Evolutionary conservation across 352 stramenopile genomes (phyloP), one percentile per base, ranked within the genome.

Genomic region (Phytophthora pseudosyringae): DNA sequence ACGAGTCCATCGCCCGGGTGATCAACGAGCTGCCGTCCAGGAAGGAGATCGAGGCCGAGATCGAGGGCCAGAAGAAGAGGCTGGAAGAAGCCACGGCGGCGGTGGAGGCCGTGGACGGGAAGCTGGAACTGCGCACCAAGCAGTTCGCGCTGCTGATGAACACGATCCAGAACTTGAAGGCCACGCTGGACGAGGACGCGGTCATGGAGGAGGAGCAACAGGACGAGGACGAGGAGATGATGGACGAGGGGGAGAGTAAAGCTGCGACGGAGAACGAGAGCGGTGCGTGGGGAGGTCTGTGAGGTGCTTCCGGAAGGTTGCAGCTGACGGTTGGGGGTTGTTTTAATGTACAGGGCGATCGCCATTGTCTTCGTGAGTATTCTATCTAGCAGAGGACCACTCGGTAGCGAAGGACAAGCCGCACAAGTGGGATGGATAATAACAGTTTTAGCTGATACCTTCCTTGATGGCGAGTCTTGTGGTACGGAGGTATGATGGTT

Each of bases 151-250:
- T 96, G 26, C 69, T 96, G 29, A 88, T 96, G 74, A 76, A 67
- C 43, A 94, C 88, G 13, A 94, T 96, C 51, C 84, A 94, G 71
- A 89, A 96, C 60, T 69, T 96, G 41, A 89, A 93, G 52, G 71
- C 82, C 28, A 93, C 83, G 38, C 59, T 94, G 40, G 81, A 89
- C 26, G 88, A 96, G 58, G 84, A 93, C 48, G 51, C 71, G 10
- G 53, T 73, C 45, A 83, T 90, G 67, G 81, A 91, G 18, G 71
- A 88, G 18, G 79, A 89, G n/a, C 67, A 88, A 26, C 66, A 88
- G 52, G 78, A 81, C 8, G 78, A 90, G 5, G 82, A 91, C 44
- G 84, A 94, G 28, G 79, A 92, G n/a, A 86, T 91, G 80, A 86
- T 91, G 80, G 81, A 92, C 18, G 71, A 89, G 33, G 67, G 61